Conservation (phyloP, 306 rosid species). For the Casuarina equisetifolia region DNA sequence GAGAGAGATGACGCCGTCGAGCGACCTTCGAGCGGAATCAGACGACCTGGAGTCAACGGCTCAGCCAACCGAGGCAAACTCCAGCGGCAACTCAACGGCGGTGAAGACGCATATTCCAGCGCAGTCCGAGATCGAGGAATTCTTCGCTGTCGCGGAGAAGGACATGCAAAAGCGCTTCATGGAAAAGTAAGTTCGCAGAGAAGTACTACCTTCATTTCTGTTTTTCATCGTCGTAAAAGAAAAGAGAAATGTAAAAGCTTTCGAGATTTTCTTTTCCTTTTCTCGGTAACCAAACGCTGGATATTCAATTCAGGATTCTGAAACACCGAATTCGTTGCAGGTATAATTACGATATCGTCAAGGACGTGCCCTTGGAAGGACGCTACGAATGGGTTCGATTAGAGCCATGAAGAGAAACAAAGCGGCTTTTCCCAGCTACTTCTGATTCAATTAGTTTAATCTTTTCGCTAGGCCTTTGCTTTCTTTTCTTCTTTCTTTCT, state of each 20-base stretch:
- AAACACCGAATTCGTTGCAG: conserved; percentile 39
- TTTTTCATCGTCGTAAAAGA: neutral
- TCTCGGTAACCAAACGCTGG: conserved; percentile 9
- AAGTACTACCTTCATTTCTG: neutral
- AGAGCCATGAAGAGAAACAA: conserved; percentile 49
- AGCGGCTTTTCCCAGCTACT: conserved; percentile 12
- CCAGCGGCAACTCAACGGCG: conserved; percentile 32
- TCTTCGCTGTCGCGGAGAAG: conserved; percentile 70
- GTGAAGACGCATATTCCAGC: conserved; percentile 56
- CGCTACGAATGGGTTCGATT: conserved; percentile 81
- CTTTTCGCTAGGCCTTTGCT: conserved; percentile 34
- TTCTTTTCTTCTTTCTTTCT: conserved; percentile 8
- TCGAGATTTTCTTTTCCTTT: neutral
- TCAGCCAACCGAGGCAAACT: conserved; percentile 35
- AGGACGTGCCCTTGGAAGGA: conserved; percentile 82
- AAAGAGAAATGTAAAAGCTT: neutral
- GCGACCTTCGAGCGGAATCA: conserved; percentile 43
- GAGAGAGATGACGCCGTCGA: conserved; percentile 61
- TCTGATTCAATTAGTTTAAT: conserved; percentile 33
- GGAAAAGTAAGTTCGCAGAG: conserved; percentile 50
- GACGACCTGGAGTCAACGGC: conserved; percentile 38
- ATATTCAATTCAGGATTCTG: conserved; percentile 3
- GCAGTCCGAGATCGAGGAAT: conserved; percentile 71
- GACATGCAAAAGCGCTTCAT: conserved; percentile 54
- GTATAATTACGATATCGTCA: conserved; percentile 74